phyloP scores from a whole-genome alignment of 768 basidiomycete species.

The Lentinula lateritia region DNA sequence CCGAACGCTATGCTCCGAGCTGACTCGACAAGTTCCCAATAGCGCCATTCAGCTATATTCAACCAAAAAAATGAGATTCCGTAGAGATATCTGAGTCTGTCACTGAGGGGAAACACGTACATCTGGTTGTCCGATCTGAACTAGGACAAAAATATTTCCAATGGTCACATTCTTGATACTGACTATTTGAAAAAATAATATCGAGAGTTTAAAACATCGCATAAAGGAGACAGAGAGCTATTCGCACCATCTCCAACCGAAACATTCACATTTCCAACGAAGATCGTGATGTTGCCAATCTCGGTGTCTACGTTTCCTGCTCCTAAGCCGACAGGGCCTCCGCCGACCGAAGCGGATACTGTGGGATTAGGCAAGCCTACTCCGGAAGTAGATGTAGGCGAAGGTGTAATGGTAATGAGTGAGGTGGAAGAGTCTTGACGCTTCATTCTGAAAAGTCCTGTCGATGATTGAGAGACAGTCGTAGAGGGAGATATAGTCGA shows the following conservation, averaged over 20 bases:
- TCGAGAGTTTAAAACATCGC: background rate
- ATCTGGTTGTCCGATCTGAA: slow-evolving; percentile 15
- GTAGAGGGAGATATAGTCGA: slow-evolving; percentile 11
- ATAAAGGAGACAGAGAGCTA: background rate
- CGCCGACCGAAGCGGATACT: slow-evolving; percentile 4
- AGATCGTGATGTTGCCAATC: slow-evolving; percentile 14
- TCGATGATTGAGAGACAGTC: slow-evolving; percentile 2
- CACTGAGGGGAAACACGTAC: background rate
- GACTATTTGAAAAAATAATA: slow-evolving; percentile 2
- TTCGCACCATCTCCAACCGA: slow-evolving; percentile 11
- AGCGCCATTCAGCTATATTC: background rate
- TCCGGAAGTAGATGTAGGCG: background rate
- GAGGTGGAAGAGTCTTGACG: slow-evolving; percentile 7
- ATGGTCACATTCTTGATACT: slow-evolving; percentile 11
- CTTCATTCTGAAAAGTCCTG: slow-evolving; percentile 11
- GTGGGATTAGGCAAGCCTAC: background rate
- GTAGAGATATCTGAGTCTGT: too few species aligned
- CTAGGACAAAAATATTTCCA: slow-evolving; percentile 15
- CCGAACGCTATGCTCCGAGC: background rate
- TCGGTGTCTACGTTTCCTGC: slow-evolving; percentile 13
- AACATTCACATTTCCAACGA: slow-evolving; percentile 13
- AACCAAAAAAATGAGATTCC: background rate
- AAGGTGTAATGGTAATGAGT: background rate
- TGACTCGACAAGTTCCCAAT: slow-evolving; percentile 3
- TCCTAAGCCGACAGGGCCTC: slow-evolving; percentile 9